Evolutionary conservation across 106 monocot genomes (phyloP).

Genomic region (Gastrodia elata): DNA sequence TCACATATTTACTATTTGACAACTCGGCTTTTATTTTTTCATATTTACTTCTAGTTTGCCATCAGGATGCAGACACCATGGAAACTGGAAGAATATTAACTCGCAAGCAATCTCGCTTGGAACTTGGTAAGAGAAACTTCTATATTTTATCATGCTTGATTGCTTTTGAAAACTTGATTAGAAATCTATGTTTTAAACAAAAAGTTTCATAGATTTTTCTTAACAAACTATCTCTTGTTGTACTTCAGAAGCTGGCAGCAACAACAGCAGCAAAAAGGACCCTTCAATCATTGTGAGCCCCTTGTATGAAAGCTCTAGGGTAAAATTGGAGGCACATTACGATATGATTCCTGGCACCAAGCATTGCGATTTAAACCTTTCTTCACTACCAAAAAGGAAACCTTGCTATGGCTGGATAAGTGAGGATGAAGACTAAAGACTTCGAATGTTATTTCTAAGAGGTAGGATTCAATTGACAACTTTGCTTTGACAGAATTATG

Average conservation of each 20-base stretch:
- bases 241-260: conserved; percentile 1
- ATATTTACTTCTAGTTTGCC: neutral
- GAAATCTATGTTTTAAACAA: no score
- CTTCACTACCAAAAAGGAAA: neutral
- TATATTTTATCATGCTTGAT: no score
- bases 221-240: neutral
- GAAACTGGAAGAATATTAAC: neutral
- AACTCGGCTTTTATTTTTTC: neutral
- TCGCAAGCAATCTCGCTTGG: neutral
- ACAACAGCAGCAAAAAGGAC: neutral
- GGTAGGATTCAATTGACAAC: no score
- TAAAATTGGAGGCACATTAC: no score
- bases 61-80: neutral
- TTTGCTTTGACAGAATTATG: no score
- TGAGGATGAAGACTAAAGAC: neutral
- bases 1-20: no score
- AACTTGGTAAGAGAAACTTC: no score
- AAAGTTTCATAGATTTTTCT: neutral
- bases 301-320: neutral
- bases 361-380: neutral
- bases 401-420: neutral
- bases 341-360: no score
- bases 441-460: no score
- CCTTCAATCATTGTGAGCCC: neutral
- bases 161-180: no score